Evolutionary conservation across 441 rosid species (phyloP).

Genomic region (Macaranga tanarius): DNA sequence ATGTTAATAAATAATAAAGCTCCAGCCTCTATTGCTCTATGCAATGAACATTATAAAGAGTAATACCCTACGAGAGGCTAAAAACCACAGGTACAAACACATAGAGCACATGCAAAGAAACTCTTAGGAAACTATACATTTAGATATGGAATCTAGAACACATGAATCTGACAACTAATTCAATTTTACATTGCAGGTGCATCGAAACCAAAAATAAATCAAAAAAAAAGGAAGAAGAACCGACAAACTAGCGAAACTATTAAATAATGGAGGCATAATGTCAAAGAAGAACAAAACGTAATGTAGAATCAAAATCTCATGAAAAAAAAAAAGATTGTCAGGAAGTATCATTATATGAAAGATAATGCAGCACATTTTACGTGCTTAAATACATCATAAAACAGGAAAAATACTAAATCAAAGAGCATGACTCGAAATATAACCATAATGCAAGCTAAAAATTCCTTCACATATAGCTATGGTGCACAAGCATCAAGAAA

Average conservation of each 20-base stretch:
- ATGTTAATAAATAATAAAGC: not conserved
- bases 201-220: not conserved
- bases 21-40: not conserved
- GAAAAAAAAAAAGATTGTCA: not conserved
- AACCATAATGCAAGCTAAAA: not conserved
- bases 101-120: not conserved
- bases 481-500: constrained; percentile 1
- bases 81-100: not conserved
- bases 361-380: not conserved
- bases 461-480: not conserved
- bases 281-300: not conserved
- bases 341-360: not conserved
- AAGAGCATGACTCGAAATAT: constrained; percentile 10
- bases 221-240: not conserved
- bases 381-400: not conserved
- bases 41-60: not conserved
- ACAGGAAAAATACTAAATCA: not conserved
- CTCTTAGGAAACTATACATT: not conserved
- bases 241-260: not conserved
- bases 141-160: not conserved
- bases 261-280: not conserved
- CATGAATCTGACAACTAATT: not conserved
- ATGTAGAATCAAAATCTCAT: not conserved
- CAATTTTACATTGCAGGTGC: not conserved
- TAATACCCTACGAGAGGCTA: too few relatives aligned